A percentile compares a stretch with the other conserved stretches of the same genome.
phyloP scores from a whole-genome alignment of 1,284 basidiomycete species.

The Mycena citricolor region DNA sequence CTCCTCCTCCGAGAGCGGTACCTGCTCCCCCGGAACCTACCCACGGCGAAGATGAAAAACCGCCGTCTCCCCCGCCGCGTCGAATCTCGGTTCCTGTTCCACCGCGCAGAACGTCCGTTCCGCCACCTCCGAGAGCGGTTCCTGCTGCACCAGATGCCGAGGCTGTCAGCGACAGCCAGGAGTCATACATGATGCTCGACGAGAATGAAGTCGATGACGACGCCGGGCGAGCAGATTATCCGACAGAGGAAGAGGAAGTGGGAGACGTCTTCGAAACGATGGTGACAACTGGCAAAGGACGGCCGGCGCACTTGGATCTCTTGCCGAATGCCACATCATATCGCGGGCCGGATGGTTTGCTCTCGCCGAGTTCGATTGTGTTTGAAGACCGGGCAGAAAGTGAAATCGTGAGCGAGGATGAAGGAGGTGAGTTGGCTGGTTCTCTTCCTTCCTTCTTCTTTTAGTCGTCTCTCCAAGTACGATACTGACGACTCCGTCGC shows the following conservation, averaged over 20 bases:
- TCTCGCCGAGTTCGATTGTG: conserved; percentile 14
- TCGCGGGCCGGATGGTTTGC: conserved; percentile 10
- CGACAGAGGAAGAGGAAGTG: conserved; percentile 15
- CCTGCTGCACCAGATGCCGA: conserved; percentile 11
- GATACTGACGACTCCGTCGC: conserved; percentile 12
- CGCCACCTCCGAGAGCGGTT: conserved; percentile 20
- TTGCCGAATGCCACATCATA: conserved; percentile 2
- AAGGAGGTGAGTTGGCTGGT: conserved; percentile 51
- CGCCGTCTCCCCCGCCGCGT: neutral
- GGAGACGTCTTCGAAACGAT: conserved; percentile 15
- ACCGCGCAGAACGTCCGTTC: conserved; percentile 20
- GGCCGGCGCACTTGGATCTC: neutral
- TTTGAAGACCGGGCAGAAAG: conserved; percentile 23
- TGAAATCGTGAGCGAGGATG: conserved; percentile 58
- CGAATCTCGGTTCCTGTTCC: neutral
- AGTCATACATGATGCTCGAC: no score
- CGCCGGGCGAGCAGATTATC: conserved; percentile 5
- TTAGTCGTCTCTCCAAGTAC: conserved; percentile 2
- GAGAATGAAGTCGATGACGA: no score
- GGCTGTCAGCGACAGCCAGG: conserved; percentile 10
- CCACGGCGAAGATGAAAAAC: no score
- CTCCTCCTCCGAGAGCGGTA: no score
- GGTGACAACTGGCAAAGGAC: conserved; percentile 1
- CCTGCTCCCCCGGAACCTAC: no score
- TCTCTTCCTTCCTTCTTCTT: neutral